phyloP scores from a whole-genome alignment of 2,329 filamentous ascomycete species.

The Lachnellula arida region DNA sequence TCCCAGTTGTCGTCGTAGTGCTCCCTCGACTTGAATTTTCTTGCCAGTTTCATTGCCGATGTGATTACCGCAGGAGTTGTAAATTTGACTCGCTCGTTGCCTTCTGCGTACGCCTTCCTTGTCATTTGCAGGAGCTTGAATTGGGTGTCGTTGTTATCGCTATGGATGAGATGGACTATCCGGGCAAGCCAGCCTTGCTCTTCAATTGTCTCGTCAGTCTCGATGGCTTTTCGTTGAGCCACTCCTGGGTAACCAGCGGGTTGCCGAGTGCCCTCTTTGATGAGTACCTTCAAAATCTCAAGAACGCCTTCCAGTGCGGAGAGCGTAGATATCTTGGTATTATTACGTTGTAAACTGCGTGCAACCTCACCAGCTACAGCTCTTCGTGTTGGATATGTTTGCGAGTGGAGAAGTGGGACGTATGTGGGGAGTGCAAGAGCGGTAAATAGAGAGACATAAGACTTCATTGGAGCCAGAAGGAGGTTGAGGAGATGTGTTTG shows the following conservation, averaged over 20 bases:
- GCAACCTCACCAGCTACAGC: constrained; percentile 88
- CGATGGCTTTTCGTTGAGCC: constrained; percentile 68
- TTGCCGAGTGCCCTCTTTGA: constrained; percentile 85
- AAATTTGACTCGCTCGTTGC: constrained; percentile 92
- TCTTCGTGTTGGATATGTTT: constrained; percentile 87
- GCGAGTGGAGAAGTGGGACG: constrained; percentile 81
- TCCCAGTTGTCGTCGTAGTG: constrained; percentile 77
- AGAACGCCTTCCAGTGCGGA: constrained; percentile 84
- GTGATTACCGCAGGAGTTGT: constrained; percentile 92
- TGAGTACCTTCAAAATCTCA: constrained; percentile 82
- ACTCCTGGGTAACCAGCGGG: constrained; percentile 80
- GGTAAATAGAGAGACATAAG: constrained; percentile 94
- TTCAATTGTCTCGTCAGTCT: constrained; percentile 96
- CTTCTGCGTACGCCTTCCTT: constrained; percentile 81
- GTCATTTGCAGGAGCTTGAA: constrained; percentile 88
- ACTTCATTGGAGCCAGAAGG: constrained; percentile 82
- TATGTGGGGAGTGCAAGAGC: constrained; percentile 89
- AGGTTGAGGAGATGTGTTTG: constrained; percentile 88
- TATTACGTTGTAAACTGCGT: constrained; percentile 74
- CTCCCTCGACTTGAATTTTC: constrained; percentile 83
- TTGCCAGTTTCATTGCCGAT: constrained; percentile 81
- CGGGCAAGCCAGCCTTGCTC: constrained; percentile 96
- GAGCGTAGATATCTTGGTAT: constrained; percentile 71
- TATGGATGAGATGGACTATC: constrained; percentile 82
- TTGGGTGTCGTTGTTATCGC: constrained; percentile 84